A percentile compares a stretch with the other conserved stretches of the same genome.
Conservation (phyloP, 306 rosid genomes). For the cucumber (Cucumis sativus) region DNA sequence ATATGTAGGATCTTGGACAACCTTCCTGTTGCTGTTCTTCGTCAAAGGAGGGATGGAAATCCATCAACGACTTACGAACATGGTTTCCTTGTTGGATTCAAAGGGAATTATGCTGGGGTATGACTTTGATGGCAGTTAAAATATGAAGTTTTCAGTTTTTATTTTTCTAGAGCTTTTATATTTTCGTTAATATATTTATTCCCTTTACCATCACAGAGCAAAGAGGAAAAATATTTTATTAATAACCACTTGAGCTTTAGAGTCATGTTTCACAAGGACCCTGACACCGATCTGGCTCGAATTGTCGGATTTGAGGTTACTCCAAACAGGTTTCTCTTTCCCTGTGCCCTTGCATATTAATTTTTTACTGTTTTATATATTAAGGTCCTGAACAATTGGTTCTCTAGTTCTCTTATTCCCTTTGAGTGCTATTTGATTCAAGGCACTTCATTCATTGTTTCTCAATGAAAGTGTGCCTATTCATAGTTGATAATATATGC, state of each 20-base stretch:
- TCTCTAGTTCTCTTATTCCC: too few species aligned
- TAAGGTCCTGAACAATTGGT: not conserved
- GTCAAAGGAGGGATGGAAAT: conserved; percentile 84
- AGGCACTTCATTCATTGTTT: too few species aligned
- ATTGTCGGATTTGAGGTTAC: conserved; percentile 98
- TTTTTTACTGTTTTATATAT: not conserved
- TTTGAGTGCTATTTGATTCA: too few species aligned
- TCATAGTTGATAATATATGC: not conserved
- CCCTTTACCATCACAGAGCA: conserved; percentile 46
- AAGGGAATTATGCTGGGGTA: conserved; percentile 97
- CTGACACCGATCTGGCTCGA: conserved; percentile 81
- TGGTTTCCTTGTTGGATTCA: conserved; percentile 93
- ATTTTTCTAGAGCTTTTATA: not conserved
- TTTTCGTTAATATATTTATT: conserved; percentile 8
- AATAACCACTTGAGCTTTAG: conserved; percentile 97
- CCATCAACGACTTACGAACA: conserved; percentile 89
- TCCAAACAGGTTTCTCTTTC: conserved; percentile 61
- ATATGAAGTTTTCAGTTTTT: conserved; percentile 6
- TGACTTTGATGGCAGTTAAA: conserved; percentile 18
- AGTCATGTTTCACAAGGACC: conserved; percentile 92
- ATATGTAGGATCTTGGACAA: conserved; percentile 85
- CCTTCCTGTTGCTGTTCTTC: conserved; percentile 95
- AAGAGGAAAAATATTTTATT: conserved; percentile 91
- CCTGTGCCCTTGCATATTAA: not conserved
- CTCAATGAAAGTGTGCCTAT: too few species aligned